Evolutionary conservation across 2,329 filamentous ascomycete genomes (phyloP), one percentile per base, ranked within the genome.

Genomic region (Trichoderma atrobrunneum): DNA sequence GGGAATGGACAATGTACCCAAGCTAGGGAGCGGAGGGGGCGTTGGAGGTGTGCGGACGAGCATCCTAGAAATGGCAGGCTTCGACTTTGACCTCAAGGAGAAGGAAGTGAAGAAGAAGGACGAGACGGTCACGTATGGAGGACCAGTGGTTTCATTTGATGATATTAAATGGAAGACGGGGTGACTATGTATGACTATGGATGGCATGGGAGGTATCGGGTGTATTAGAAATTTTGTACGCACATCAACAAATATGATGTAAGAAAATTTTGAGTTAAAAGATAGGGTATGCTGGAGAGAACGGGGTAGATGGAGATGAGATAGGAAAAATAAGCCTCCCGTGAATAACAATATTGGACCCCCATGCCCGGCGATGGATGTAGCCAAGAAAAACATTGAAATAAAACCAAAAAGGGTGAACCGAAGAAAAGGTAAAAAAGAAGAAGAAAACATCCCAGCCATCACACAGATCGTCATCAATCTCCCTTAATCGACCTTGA

Each of bases 61-160:
- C 12, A 80, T 84, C 10, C 62, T 85, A 32, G 81, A 83, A 61
- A 81, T 85, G 78, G 82, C 82, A 1, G 84, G 82, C 5, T 79
- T 83, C 57, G 70, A 76, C 5, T 79, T 83, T 59, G 70, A 76
- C 6, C 54, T 79, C 24, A 72, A 76, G 7, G 77, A 78, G 1
- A 79, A 75, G 64, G 79, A 75, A 70, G 76, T 82, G 16, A 77
- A 80, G 68, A 81, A 81, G 51, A 79, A 78, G 57, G 78, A 81
- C 7, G 79, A 84, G 74, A 81, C 79, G 10, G 77, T 79, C 48
- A 75, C 76, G 0, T 83, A 84, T 67, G 75, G 75, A 6, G 82
- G 82, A 12, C 77, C 79, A 7, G 73, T 82, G 65, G 79, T 84
- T 16, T 80, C 82, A 1, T 84, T 83, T 72, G 81, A 84, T 54